Evolutionary conservation across 2,329 filamentous ascomycete genomes (phyloP).

Genomic region (Colletotrichum coccodes): DNA sequence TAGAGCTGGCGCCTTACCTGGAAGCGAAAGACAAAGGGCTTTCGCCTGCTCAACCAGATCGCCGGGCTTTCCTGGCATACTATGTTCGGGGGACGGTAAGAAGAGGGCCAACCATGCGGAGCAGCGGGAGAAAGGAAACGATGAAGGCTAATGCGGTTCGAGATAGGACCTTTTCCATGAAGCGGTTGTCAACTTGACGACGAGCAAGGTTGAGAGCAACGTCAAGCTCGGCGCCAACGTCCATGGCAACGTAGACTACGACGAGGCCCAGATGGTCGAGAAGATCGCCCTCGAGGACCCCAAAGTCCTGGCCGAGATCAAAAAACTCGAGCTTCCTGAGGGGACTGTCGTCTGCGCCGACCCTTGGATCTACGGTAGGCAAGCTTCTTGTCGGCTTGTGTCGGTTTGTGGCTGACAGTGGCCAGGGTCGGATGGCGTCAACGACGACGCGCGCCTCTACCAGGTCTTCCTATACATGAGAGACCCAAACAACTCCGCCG

Average conservation of each 20-base stretch:
- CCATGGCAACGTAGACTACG: constrained; percentile 68
- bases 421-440: constrained; percentile 23
- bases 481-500: constrained; percentile 66
- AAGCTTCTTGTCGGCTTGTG: not conserved
- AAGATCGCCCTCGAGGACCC: constrained; percentile 64
- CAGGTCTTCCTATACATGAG: constrained; percentile 51
- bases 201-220: constrained; percentile 63
- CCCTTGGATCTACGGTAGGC: constrained; percentile 32
- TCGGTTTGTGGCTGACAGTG: not conserved
- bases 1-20: constrained; percentile 60
- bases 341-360: constrained; percentile 68
- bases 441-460: constrained; percentile 26
- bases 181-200: constrained; percentile 62
- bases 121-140: too few species aligned
- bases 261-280: constrained; percentile 69
- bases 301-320: constrained; percentile 67
- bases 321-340: constrained; percentile 69
- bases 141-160: constrained; percentile 7
- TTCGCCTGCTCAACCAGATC: constrained; percentile 46
- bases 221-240: constrained; percentile 66
- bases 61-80: constrained; percentile 66
- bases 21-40: constrained; percentile 56
- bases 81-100: constrained; percentile 69
- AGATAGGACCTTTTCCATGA: constrained; percentile 70
- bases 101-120: too few species aligned